Base-by-base conservation (phyloP, 2,329 filamentous ascomycete genomes). In the Cladophialophora carrionii region DNA sequence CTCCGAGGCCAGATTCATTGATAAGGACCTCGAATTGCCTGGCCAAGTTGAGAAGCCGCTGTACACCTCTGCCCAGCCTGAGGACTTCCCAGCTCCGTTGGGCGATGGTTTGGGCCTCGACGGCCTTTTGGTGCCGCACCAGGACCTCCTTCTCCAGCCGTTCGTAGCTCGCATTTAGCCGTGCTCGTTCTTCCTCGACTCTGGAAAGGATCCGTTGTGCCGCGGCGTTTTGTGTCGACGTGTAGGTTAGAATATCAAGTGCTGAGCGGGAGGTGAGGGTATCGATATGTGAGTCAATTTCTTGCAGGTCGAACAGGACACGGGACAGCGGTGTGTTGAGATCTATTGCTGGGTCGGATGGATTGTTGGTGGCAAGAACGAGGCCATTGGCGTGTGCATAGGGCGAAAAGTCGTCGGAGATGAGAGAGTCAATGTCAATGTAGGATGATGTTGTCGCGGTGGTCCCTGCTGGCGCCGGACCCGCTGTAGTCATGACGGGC, bases 271-370 rank as follows among this genome's bases (percentile, higher is more conserved):
- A 95, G 5, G 94, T 96, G 48, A 98, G 84, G 3, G 87, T 85
- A 76, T 99, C 92, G 69, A 99, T 96, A 75, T 96, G 92, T 0
- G 93, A 96, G 78, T 98, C 94, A 70, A 99, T 90, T 78, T 98
- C 95, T 76, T 98, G 95, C 2, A 95, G 89, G 78, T 99, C 95
- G 78, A 99, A 99, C 6, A 98, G 87, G 4, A 97, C 93, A 61
- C 92, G 88, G 4, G 93, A 96, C 55, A 99, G 85, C 2, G 95
- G 94, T 17, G 95, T 98, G 5, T 92, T 94, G 63, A 99, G 89
- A 77, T 99, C 95, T 72, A 98, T 86, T 6, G 92, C 90, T 1
- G 89, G 89, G 78, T 98, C 95, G 71, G 89, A 91, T 64, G 92
- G 84, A 79, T 97, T 96, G 82, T 98, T 98, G 62, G 94, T 98